These are phyloP conservation scores for Hypoxylon subgilvum DNA, from an alignment of 495 filamentous ascomycete species.

Conservation along the genomic window DNA sequence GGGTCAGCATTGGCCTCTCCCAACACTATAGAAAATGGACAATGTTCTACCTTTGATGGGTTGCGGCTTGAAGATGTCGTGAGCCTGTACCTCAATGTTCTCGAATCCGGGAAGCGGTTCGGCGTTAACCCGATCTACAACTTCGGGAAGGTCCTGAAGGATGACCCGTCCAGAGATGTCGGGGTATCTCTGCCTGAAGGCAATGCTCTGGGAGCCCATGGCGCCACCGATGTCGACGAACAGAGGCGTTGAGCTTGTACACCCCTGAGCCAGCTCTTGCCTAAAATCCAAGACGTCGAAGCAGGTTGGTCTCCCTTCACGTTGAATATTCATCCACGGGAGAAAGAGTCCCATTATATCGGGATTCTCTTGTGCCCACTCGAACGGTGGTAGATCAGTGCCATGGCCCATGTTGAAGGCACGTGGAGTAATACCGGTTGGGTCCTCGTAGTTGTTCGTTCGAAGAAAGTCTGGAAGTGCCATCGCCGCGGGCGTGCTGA, in stretches of 20 bases:
- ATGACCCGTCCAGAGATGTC: slow-evolving; percentile 49
- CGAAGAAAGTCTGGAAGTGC: slow-evolving; percentile 38
- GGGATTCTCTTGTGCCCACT: slow-evolving; percentile 40
- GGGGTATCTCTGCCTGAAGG: slow-evolving; percentile 49
- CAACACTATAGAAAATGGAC: too few species aligned
- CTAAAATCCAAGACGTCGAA: slow-evolving; percentile 24
- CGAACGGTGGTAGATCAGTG: slow-evolving; percentile 4
- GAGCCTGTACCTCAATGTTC: slow-evolving; percentile 32
- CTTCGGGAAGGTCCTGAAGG: slow-evolving; percentile 54
- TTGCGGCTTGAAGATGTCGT: slow-evolving; percentile 40
- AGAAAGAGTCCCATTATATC: neutral
- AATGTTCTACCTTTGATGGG: slow-evolving; percentile 39
- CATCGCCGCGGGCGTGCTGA: slow-evolving; percentile 13
- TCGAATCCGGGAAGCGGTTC: neutral
- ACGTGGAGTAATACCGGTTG: neutral
- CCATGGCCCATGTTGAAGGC: slow-evolving; percentile 26
- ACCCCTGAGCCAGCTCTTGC: neutral
- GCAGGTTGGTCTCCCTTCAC: slow-evolving; percentile 13
- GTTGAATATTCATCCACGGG: slow-evolving; percentile 18
- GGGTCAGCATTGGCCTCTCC: neutral
- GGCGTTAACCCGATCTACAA: slow-evolving; percentile 32
- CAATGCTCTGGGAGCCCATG: slow-evolving; percentile 50
- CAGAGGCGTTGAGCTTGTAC: slow-evolving; percentile 2
- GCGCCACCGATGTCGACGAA: slow-evolving; percentile 36
- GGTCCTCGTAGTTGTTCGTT: slow-evolving; percentile 5